These are phyloP conservation scores for Penstemon barbatus DNA, from an alignment of 257 asterid species.

Conservation along the genomic window DNA sequence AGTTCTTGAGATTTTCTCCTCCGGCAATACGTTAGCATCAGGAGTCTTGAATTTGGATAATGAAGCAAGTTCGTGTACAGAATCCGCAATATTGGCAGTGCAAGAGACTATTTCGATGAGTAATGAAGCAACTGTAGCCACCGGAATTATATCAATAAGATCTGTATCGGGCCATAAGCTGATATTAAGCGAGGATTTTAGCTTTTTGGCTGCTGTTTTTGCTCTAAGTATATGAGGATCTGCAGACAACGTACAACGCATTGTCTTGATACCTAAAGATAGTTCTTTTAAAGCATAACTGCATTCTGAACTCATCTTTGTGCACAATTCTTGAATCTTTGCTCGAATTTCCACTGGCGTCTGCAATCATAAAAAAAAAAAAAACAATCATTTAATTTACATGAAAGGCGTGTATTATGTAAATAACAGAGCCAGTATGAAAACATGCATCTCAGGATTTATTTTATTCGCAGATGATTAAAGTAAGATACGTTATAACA, in stretches of 20 bases:
- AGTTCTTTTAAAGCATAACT: conserved; percentile 37
- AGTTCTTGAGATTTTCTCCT: conserved; percentile 8
- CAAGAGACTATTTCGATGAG: conserved; percentile 32
- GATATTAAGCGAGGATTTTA: conserved; percentile 17
- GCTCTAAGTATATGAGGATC: conserved; percentile 28
- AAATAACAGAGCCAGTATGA: too few relatives aligned
- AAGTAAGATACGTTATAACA: too few relatives aligned
- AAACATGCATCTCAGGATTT: too few relatives aligned
- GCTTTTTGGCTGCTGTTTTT: conserved; percentile 28
- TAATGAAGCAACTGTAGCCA: conserved; percentile 32
- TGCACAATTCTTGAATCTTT: conserved; percentile 37
- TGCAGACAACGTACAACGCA: conserved; percentile 26
- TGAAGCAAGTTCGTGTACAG: conserved; percentile 33
- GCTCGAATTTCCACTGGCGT: conserved; percentile 22
- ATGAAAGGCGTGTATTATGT: too few relatives aligned
- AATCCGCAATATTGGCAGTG: conserved; percentile 27
- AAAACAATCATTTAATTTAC: too few relatives aligned
- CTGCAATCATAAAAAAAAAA: neutral
- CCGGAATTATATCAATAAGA: conserved; percentile 20
- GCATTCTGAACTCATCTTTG: conserved; percentile 40
- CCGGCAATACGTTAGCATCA: neutral
- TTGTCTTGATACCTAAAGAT: conserved; percentile 33
- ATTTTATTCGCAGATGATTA: too few relatives aligned
- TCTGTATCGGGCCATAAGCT: conserved; percentile 17
- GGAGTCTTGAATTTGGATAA: conserved; percentile 27